Base-by-base conservation (phyloP, 2,329 filamentous ascomycete genomes). In the Alternaria novae-zelandiae region DNA sequence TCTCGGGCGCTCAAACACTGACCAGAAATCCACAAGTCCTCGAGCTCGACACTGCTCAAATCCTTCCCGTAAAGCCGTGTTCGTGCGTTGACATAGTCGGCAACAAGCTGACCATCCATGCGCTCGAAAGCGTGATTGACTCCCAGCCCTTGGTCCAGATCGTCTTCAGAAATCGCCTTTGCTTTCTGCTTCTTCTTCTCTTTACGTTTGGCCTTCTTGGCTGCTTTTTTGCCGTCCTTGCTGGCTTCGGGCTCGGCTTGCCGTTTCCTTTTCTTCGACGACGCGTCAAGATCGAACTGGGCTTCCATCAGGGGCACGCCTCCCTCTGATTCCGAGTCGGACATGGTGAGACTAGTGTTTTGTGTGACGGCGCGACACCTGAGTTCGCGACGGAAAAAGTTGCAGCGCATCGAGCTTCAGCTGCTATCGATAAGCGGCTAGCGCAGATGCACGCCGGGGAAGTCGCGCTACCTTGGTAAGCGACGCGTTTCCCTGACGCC, bases 1-100 rank as follows among this genome's bases (percentile, higher is more conserved):
- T 23, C 43, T 21, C 11, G 41, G 21, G n/a, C 28, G 3, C 17
- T 20, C 49, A 50, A 50, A 36, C 17, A 54, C 41, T 56, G 11
- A 94, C 93, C 90, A 70, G 93, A 89, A 56, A 98, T 85, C 59
- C 91, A 90, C 74, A 93, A 84, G 76, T 97, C 94, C 60, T 92
- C 90, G 30, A 97, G 83, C 81, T 99, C 96, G 44, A 98, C 87
- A 1, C 89, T 84, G 71, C 92, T 97, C 73, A 97, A 80, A 56
- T 97, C 91, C 26, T 87, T 88, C 57, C 93, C 92, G 74, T 95
- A 96, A 23, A 91, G 87, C 68, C 87, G 88, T 57, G 92, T 90
- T 75, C 91, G 88, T 75, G 96, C 90, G 7, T 91, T 91, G 65
- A 97, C 85, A 78, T 97, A 90, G 78, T 97, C 95, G 2, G 94